Evolutionary conservation across 2,329 filamentous ascomycete species (phyloP).

Genomic region (Chrysosporium queenslandicum): DNA sequence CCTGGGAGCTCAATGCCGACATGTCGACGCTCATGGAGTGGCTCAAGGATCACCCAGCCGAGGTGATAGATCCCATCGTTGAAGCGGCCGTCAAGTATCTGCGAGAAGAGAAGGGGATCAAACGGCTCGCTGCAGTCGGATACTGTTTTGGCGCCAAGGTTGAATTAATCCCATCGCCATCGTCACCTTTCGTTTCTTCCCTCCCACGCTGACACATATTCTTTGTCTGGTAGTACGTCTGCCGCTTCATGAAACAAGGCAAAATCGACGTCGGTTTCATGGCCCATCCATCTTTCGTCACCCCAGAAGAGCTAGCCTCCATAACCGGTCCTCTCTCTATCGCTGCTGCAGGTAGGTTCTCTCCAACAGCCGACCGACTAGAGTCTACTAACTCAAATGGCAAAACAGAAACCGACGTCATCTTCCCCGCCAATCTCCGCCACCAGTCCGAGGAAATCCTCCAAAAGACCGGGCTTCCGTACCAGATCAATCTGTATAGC

Average conservation of each 20-base stretch:
- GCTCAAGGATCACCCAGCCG: constrained; percentile 37
- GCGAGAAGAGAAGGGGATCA: constrained; percentile 37
- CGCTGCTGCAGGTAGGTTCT: constrained; percentile 41
- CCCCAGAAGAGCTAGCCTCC: constrained; percentile 53
- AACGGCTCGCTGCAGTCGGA: constrained; percentile 53
- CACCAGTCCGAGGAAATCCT: constrained; percentile 51
- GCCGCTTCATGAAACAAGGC: constrained; percentile 55
- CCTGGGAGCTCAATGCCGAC: constrained; percentile 46
- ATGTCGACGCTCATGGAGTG: constrained; percentile 41
- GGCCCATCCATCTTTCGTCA: constrained; percentile 69
- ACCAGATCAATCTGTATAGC: constrained; percentile 63
- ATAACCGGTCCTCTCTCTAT: constrained; percentile 62
- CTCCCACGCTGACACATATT: neutral
- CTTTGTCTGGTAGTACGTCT: constrained; percentile 48
- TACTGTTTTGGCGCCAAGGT: constrained; percentile 71
- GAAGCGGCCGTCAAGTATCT: constrained; percentile 46
- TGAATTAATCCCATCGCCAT: neutral
- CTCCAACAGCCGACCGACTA: no score
- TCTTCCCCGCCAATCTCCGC: constrained; percentile 49
- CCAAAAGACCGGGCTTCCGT: constrained; percentile 44
- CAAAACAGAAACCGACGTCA: constrained; percentile 48
- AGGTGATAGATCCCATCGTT: constrained; percentile 45
- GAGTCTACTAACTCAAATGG: no score
- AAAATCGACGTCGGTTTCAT: constrained; percentile 59
- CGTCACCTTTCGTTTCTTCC: neutral